A percentile compares a stretch with the other conserved stretches of the same genome.
Evolutionary conservation across 129 eudicot species (phyloP).

Genomic region (Lactuca sativa): DNA sequence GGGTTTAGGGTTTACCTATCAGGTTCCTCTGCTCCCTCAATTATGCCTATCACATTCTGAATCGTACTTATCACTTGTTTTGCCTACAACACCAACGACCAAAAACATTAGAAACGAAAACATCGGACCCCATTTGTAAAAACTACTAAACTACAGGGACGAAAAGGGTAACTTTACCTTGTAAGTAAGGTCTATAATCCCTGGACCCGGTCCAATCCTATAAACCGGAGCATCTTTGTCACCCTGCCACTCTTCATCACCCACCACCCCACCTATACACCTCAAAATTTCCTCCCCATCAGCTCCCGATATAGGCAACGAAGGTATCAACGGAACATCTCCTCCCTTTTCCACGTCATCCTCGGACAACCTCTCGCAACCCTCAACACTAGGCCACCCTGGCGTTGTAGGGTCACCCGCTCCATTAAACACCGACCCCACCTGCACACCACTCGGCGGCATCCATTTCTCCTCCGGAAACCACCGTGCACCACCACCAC

Average conservation of each 20-base stretch:
- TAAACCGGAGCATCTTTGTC: constrained; percentile 72
- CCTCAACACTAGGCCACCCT: constrained; percentile 73
- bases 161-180: constrained; percentile 30
- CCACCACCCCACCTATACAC: constrained; percentile 63
- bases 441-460: constrained; percentile 95
- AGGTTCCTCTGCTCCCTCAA: constrained; percentile 82
- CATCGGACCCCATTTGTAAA: too few species aligned
- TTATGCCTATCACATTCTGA: constrained; percentile 75
- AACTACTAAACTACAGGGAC: neutral
- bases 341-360: constrained; percentile 68
- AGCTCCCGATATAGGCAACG: constrained; percentile 73
- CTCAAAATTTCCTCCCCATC: constrained; percentile 73
- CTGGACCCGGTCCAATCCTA: constrained; percentile 85
- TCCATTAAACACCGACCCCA: constrained; percentile 71
- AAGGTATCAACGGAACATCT: constrained; percentile 77
- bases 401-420: constrained; percentile 86
- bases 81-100: constrained; percentile 44
- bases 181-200: constrained; percentile 55
- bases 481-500: constrained; percentile 57
- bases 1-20: constrained; percentile 61
- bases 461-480: constrained; percentile 81
- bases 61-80: constrained; percentile 64
- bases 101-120: too few species aligned
- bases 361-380: constrained; percentile 62
- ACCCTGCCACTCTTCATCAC: constrained; percentile 79